These are phyloP conservation scores for Truncatella angustata DNA, from an alignment of 2,329 filamentous ascomycete species.

Conservation along the genomic window DNA sequence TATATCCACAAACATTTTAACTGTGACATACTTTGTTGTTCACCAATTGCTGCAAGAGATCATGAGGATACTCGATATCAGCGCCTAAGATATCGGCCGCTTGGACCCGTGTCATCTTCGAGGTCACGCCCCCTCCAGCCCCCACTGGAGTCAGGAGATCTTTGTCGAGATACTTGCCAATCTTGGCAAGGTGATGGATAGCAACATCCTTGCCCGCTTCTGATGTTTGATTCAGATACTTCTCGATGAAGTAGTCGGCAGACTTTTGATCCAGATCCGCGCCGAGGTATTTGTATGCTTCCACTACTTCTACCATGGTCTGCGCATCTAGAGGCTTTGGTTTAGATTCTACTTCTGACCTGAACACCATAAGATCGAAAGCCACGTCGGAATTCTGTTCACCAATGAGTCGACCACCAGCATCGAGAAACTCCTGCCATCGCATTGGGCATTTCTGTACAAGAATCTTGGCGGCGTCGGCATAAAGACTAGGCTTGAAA, in stretches of 20 bases:
- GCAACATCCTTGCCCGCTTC: no score
- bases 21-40: conserved; percentile 19
- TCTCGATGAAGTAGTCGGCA: conserved; percentile 18
- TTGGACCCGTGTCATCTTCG: background rate
- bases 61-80: conserved; percentile 22
- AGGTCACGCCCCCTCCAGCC: background rate
- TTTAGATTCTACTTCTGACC: background rate
- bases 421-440: conserved; percentile 22
- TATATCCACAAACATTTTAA: background rate
- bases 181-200: conserved; percentile 19
- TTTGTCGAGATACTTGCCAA: conserved; percentile 19
- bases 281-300: conserved; percentile 23
- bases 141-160: conserved; percentile 21
- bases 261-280: conserved; percentile 7
- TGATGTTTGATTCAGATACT: no score
- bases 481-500: conserved; percentile 22
- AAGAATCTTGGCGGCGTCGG: conserved; percentile 27
- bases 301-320: conserved; percentile 14
- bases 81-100: conserved; percentile 19
- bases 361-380: conserved; percentile 15
- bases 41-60: conserved; percentile 26
- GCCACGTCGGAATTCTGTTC: conserved; percentile 16
- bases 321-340: background rate
- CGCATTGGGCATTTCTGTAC: conserved; percentile 21
- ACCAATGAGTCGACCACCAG: conserved; percentile 22